These are phyloP conservation scores for Moesziomyces antarcticus DNA, from an alignment of 1,284 basidiomycete genomes.

Conservation along the genomic window DNA sequence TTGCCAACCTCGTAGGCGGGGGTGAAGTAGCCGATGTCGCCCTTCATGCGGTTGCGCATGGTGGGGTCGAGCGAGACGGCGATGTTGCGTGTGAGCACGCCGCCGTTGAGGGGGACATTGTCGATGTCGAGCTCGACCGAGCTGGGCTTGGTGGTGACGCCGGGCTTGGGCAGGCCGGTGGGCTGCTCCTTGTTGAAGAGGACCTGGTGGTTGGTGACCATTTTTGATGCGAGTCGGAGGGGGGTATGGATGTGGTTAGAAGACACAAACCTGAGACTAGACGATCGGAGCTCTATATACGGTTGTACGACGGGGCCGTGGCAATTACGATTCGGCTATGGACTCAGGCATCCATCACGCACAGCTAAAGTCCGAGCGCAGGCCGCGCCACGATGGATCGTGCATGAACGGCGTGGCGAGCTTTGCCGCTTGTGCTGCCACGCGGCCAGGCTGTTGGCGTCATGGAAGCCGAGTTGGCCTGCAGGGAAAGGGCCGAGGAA, in stretches of 20 bases:
- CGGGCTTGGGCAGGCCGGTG: conserved; percentile 42
- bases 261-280: too few species aligned
- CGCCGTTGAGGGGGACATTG: conserved; percentile 43
- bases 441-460: too few species aligned
- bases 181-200: conserved; percentile 46
- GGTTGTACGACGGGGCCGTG: too few species aligned
- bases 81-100: conserved; percentile 42
- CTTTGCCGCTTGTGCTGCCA: too few species aligned
- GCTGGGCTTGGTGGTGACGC: conserved; percentile 30
- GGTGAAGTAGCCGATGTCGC: conserved; percentile 34
- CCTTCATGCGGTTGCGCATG: conserved; percentile 55
- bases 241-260: neutral
- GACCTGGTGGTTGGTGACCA: conserved; percentile 50
- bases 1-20: conserved; percentile 32
- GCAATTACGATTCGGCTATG: neutral
- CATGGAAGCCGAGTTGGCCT: too few species aligned
- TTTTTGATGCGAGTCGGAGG: conserved; percentile 3
- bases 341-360: neutral
- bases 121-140: conserved; percentile 31
- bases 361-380: conserved; percentile 6
- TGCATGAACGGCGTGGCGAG: too few species aligned
- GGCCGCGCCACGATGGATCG: neutral
- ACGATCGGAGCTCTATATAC: neutral
- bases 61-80: conserved; percentile 50
- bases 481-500: too few species aligned